Conservation (phyloP, 192 early-diverging fungal genomes). For the Backusella australiensis region DNA sequence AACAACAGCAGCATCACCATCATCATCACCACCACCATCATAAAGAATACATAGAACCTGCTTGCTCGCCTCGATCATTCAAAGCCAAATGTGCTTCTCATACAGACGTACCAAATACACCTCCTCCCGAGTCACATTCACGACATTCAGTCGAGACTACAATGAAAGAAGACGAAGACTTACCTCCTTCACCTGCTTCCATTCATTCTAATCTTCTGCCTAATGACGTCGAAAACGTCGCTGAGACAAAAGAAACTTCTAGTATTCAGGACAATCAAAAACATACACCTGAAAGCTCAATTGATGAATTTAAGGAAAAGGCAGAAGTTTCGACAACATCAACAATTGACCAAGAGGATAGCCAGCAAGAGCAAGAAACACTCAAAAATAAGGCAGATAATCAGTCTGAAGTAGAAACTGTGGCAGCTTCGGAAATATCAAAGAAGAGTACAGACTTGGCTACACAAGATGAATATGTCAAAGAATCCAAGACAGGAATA, state of each 20-base stretch:
- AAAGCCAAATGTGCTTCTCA: not conserved
- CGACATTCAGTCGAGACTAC: not conserved
- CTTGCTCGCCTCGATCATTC: not conserved
- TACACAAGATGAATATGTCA: not conserved
- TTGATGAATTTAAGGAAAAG: not conserved
- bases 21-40: not conserved
- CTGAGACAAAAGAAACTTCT: not conserved
- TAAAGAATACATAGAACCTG: not conserved
- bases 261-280: not conserved
- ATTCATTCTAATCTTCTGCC: not conserved
- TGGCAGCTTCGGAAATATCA: not conserved
- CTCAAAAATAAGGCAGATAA: not conserved
- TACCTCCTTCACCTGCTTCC: not conserved
- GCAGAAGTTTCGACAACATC: not conserved
- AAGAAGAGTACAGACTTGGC: not conserved
- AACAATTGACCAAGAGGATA: not conserved
- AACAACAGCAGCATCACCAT: not conserved
- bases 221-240: not conserved
- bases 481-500: not conserved
- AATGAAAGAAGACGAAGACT: not conserved
- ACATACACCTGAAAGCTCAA: not conserved
- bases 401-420: not conserved
- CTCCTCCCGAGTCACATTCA: constrained; percentile 4
- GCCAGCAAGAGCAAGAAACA: not conserved
- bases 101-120: not conserved